Evolutionary conservation across 208 protist species (phyloP).

Genomic region (Crithidia bombi): DNA sequence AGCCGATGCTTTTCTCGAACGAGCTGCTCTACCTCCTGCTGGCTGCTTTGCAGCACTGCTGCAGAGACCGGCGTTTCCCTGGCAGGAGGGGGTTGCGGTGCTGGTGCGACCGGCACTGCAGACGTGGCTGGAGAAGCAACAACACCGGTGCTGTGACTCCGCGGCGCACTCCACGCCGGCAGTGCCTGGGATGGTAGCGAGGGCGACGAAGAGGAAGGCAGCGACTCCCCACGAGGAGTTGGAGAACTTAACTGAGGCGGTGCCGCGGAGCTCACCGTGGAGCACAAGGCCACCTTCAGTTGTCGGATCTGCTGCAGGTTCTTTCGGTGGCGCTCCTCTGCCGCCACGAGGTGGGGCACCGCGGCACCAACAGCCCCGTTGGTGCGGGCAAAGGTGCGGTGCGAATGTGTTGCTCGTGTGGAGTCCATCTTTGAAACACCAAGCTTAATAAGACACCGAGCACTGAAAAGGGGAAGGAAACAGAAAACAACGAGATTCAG

Average conservation of each 20-base stretch:
- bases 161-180: slow-evolving; percentile 3
- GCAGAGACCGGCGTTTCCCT: slow-evolving; percentile 3
- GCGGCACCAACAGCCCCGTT: slow-evolving; percentile 19
- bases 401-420: not conserved
- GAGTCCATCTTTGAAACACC: not conserved
- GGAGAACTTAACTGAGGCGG: not conserved
- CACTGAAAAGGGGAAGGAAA: too few species aligned
- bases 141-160: not conserved
- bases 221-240: slow-evolving; percentile 2
- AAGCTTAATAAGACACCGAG: too few species aligned
- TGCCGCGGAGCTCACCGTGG: slow-evolving; percentile 20
- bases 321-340: slow-evolving; percentile 26
- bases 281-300: slow-evolving; percentile 29
- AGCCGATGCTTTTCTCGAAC: slow-evolving; percentile 24
- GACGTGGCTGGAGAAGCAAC: slow-evolving; percentile 5
- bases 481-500: too few species aligned
- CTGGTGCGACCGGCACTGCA: too few species aligned
- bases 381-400: slow-evolving; percentile 24
- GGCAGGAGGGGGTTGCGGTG: not conserved
- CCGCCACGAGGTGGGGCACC: slow-evolving; percentile 19
- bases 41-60: slow-evolving; percentile 22
- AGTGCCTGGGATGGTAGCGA: slow-evolving; percentile 9
- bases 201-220: slow-evolving; percentile 11
- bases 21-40: slow-evolving; percentile 28
- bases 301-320: slow-evolving; percentile 28